Evolutionary conservation across 2,329 filamentous ascomycete species (phyloP).

Genomic region (Alternaria ventricosa): DNA sequence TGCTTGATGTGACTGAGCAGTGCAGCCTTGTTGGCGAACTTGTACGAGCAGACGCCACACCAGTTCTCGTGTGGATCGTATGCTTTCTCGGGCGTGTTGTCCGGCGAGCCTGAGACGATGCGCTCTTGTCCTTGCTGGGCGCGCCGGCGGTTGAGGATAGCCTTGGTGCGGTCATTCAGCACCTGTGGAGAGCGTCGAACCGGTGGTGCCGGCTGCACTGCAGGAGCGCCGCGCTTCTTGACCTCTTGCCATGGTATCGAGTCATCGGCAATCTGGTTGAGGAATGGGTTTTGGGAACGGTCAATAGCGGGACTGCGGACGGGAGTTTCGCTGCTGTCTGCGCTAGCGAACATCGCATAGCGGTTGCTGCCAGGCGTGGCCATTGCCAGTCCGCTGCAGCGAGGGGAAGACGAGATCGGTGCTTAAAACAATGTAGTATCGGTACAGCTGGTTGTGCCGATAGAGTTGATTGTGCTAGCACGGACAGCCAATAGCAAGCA

Average conservation of each 20-base stretch:
- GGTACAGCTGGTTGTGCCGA: neutral
- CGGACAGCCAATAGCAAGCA: neutral
- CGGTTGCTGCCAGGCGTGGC: constrained; percentile 25
- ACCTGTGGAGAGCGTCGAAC: constrained; percentile 1
- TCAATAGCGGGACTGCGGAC: constrained; percentile 2
- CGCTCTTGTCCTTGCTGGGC: constrained; percentile 7
- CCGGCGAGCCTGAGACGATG: constrained; percentile 12
- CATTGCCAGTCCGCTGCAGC: constrained; percentile 16
- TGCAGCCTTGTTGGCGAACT: constrained; percentile 29
- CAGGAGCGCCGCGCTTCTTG: constrained; percentile 22
- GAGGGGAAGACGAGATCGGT: neutral
- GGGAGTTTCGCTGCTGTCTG: constrained; percentile 13
- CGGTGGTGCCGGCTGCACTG: neutral
- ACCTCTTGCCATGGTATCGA: constrained; percentile 37
- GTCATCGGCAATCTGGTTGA: constrained; percentile 32
- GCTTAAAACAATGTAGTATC: neutral
- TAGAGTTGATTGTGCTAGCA: neutral
- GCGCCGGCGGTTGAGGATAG: neutral
- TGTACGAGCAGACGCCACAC: constrained; percentile 40
- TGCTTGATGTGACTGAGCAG: constrained; percentile 38
- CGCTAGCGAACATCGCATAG: constrained; percentile 30
- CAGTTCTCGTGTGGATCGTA: constrained; percentile 36
- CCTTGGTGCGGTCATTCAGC: constrained; percentile 16
- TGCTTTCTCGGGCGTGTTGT: constrained; percentile 15
- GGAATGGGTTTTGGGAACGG: constrained; percentile 22